Conservation (phyloP, 768 basidiomycete species). For the Dictyophora rubrovolvata region DNA sequence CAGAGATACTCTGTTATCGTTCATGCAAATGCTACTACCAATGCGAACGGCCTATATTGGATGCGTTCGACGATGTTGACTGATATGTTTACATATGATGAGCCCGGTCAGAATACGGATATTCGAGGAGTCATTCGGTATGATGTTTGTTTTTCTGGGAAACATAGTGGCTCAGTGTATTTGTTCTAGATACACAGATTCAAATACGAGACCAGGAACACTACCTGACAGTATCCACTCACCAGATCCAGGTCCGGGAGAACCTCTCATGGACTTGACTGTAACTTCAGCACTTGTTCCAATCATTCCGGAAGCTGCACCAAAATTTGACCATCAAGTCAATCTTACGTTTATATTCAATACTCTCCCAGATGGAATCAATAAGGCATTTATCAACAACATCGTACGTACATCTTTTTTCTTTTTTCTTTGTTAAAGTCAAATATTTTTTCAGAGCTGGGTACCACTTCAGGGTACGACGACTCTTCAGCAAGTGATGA, state of each 20-base stretch:
- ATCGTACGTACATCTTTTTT: slow-evolving; percentile 14
- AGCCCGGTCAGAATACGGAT: slow-evolving; percentile 5
- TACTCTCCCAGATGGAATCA: slow-evolving; percentile 13
- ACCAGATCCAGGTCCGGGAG: background rate
- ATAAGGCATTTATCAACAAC: slow-evolving; percentile 22
- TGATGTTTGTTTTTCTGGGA: background rate
- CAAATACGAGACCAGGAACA: background rate
- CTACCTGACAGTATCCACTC: background rate
- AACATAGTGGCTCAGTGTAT: too few species aligned
- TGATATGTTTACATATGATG: slow-evolving; percentile 21
- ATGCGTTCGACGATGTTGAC: slow-evolving; percentile 31
- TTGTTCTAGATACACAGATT: slow-evolving; percentile 5
- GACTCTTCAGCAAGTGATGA: background rate
- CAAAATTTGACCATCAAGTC: background rate
- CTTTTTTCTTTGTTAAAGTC: too few species aligned
- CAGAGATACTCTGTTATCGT: slow-evolving; percentile 42
- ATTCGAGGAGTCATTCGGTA: background rate
- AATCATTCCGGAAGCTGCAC: background rate
- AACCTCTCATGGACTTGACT: background rate
- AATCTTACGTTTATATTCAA: slow-evolving; percentile 18
- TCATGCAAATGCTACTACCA: slow-evolving; percentile 27
- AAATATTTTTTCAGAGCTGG: slow-evolving; percentile 3
- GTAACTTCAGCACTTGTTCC: slow-evolving; percentile 5
- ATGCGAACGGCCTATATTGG: slow-evolving; percentile 26
- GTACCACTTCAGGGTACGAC: background rate